Evolutionary conservation across 176 grass and related monocot genomes (phyloP).

Genomic region (Aegilops speltoides): DNA sequence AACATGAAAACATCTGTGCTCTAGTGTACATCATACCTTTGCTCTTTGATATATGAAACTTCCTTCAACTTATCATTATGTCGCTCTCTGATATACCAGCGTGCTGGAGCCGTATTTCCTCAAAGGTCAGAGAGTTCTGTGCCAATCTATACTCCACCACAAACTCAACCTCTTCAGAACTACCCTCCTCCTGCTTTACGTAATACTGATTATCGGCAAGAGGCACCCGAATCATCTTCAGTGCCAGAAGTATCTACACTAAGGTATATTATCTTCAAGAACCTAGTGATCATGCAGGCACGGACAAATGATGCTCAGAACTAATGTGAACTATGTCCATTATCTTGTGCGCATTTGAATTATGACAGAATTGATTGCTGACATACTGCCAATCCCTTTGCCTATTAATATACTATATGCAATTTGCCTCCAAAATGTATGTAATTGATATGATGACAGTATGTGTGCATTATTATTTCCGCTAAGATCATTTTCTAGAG

Average conservation of each 20-base stretch:
- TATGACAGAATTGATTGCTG: no score
- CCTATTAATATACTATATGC: background rate
- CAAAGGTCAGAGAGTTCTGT: conserved; percentile 70
- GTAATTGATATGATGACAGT: background rate
- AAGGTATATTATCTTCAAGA: conserved; percentile 53
- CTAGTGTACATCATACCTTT: background rate
- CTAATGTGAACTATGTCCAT: background rate
- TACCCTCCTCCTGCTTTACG: conserved; percentile 61
- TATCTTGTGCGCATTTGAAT: background rate
- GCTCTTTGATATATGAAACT: background rate
- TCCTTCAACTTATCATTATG: conserved; percentile 9
- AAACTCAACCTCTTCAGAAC: conserved; percentile 82
- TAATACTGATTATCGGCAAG: conserved; percentile 60
- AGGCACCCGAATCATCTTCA: conserved; percentile 57
- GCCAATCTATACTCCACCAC: conserved; percentile 84
- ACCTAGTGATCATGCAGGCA: background rate
- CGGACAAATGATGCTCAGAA: conserved; percentile 6
- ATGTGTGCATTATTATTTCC: conserved; percentile 7
- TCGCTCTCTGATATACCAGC: conserved; percentile 43
- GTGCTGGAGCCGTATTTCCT: conserved; percentile 93
- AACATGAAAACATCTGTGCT: background rate
- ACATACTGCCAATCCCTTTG: background rate
- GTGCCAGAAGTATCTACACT: conserved; percentile 56
- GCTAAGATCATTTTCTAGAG: conserved; percentile 10
- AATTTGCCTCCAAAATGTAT: background rate